These are phyloP conservation scores for Blastocystis sp. DNA, from an alignment of 352 stramenopile genomes.

Conservation along the genomic window DNA sequence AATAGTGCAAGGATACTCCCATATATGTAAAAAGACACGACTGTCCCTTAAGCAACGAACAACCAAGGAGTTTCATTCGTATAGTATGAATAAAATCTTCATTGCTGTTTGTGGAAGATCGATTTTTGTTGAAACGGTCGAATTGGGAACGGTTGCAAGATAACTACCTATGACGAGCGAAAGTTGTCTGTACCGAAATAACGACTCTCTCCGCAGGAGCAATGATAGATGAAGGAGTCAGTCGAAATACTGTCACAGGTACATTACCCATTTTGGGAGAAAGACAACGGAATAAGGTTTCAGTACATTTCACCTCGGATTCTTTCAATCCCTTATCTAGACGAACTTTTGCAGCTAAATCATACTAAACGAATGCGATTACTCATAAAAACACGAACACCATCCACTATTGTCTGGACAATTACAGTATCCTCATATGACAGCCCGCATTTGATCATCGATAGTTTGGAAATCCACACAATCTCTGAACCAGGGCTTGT, in stretches of 20 bases:
- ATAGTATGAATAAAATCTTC: constrained; percentile 6
- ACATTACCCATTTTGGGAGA: constrained; percentile 2
- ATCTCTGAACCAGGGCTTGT: neutral
- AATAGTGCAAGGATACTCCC: neutral
- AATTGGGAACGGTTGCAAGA: constrained; percentile 20
- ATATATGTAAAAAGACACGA: constrained; percentile 44
- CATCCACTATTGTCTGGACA: constrained; percentile 15
- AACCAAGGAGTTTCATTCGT: neutral
- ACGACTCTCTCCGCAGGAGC: neutral
- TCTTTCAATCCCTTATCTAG: constrained; percentile 27
- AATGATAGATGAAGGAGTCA: neutral
- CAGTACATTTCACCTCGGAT: constrained; percentile 13
- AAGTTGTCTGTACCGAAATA: neutral
- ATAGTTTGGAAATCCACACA: constrained; percentile 39
- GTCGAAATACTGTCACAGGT: constrained; percentile 34
- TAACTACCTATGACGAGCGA: neutral
- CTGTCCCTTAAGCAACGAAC: neutral
- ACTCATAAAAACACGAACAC: neutral
- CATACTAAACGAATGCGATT: neutral
- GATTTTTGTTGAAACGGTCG: constrained; percentile 48
- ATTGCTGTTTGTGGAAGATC: constrained; percentile 8
- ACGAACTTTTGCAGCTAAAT: neutral
- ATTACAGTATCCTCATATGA: constrained; percentile 48
- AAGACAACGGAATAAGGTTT: constrained; percentile 31
- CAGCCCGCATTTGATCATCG: constrained; percentile 42